Conservation (phyloP, 768 basidiomycete genomes). For the Rubroboletus pulcherrimus region DNA sequence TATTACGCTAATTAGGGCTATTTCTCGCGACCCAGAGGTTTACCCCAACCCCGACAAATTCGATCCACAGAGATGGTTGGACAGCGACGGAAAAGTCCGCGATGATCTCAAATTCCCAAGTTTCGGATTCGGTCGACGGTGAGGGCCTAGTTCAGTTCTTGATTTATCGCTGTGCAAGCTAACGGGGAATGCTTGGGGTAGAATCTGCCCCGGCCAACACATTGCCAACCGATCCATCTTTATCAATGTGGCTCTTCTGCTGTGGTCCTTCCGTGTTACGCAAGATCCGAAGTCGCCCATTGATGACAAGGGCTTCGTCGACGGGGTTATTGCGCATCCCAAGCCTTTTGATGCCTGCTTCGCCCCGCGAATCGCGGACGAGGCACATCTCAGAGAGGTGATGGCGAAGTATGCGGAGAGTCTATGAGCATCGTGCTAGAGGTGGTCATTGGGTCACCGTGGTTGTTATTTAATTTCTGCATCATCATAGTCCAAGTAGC, state of each 20-base stretch:
- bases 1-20: conserved; percentile 35
- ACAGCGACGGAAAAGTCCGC: conserved; percentile 35
- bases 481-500: background rate
- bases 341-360: conserved; percentile 57
- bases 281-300: conserved; percentile 52
- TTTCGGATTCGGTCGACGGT: conserved; percentile 55
- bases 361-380: conserved; percentile 40
- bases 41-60: conserved; percentile 60
- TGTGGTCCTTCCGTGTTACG: conserved; percentile 63
- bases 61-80: conserved; percentile 55
- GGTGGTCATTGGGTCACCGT: background rate
- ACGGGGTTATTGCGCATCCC: conserved; percentile 63
- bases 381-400: conserved; percentile 21
- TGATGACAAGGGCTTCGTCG: conserved; percentile 57
- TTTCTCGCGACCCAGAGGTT: conserved; percentile 53
- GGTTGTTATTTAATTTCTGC: background rate
- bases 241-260: conserved; percentile 57
- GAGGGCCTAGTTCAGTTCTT: background rate
- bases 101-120: conserved; percentile 51
- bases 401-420: conserved; percentile 26
- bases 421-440: conserved; percentile 2
- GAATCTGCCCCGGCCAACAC: conserved; percentile 66
- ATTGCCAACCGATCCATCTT: conserved; percentile 61
- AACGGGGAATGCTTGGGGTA: conserved; percentile 12
- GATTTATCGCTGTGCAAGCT: background rate